Evolutionary conservation across 805 yeast genomes (phyloP).

Genomic region (Sugiyamaella chiloensis): DNA sequence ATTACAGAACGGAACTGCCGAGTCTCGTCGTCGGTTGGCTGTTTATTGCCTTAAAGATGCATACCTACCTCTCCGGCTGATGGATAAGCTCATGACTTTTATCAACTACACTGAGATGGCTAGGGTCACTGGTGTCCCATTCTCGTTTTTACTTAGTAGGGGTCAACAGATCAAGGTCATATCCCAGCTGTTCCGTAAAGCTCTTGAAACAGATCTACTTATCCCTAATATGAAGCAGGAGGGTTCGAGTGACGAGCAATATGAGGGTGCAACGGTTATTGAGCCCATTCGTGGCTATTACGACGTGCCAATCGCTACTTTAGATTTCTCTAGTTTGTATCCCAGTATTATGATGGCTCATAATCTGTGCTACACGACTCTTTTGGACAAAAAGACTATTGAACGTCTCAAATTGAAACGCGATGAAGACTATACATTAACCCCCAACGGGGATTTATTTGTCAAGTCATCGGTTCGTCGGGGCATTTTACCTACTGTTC

Average conservation of each 20-base stretch:
- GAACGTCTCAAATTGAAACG: constrained; percentile 59
- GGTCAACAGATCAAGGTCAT: constrained; percentile 98
- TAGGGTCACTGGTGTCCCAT: constrained; percentile 98
- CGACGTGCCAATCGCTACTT: constrained; percentile 94
- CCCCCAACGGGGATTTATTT: constrained; percentile 92
- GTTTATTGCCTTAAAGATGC: constrained; percentile 98
- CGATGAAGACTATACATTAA: constrained; percentile 73
- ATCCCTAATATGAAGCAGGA: constrained; percentile 84
- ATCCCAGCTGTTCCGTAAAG: constrained; percentile 91
- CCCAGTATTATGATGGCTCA: constrained; percentile 99
- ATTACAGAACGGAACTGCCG: constrained; percentile 86
- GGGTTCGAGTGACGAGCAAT: constrained; percentile 82
- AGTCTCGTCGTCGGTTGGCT: constrained; percentile 91
- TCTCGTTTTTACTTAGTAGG: constrained; percentile 78
- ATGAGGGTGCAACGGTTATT: constrained; percentile 99
- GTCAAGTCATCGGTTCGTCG: constrained; percentile 65
- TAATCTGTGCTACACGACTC: constrained; percentile 90
- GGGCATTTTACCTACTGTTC: constrained; percentile 89
- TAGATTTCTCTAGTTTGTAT: constrained; percentile 95
- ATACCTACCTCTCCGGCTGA: constrained; percentile 77
- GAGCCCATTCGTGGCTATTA: constrained; percentile 96
- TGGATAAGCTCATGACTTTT: constrained; percentile 92
- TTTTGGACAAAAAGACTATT: constrained; percentile 66
- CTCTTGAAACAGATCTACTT: constrained; percentile 78
- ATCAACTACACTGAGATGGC: constrained; percentile 99